Evolutionary conservation across 352 stramenopile species (phyloP).

Genomic region (Phytophthora lateralis): DNA sequence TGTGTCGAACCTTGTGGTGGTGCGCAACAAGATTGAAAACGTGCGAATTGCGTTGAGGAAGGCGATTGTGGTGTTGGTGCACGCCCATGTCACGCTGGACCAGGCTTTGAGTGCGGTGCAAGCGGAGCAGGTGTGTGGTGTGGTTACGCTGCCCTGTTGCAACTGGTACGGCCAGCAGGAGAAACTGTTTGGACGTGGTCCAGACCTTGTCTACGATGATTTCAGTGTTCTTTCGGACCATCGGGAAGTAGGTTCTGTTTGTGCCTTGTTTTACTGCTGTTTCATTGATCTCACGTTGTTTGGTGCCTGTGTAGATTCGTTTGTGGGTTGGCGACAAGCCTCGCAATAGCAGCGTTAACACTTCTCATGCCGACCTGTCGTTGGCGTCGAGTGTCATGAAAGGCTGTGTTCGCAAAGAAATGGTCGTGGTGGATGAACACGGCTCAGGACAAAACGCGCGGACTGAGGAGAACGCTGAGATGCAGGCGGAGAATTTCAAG

Average conservation of each 20-base stretch:
- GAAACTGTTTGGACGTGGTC: constrained; percentile 48
- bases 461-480: not conserved
- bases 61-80: constrained; percentile 76
- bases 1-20: constrained; percentile 72
- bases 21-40: constrained; percentile 87
- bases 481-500: not conserved
- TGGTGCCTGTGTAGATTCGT: constrained; percentile 43
- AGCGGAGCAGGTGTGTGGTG: constrained; percentile 58
- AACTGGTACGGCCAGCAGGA: constrained; percentile 86
- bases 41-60: constrained; percentile 64
- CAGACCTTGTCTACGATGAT: constrained; percentile 82
- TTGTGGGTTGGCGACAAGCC: constrained; percentile 39
- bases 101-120: constrained; percentile 72
- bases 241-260: constrained; percentile 50
- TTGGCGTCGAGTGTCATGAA: constrained; percentile 48
- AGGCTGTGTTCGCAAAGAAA: constrained; percentile 51
- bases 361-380: constrained; percentile 25
- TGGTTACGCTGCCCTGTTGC: constrained; percentile 81
- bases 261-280: not conserved
- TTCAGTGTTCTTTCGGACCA: constrained; percentile 84
- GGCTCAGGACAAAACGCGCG: not conserved
- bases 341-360: constrained; percentile 1
- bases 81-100: constrained; percentile 78
- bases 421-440: not conserved
- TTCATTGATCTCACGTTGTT: constrained; percentile 4